Base-by-base conservation (phyloP, 2,329 filamentous ascomycete species). In the Furcasterigmium sp. region DNA sequence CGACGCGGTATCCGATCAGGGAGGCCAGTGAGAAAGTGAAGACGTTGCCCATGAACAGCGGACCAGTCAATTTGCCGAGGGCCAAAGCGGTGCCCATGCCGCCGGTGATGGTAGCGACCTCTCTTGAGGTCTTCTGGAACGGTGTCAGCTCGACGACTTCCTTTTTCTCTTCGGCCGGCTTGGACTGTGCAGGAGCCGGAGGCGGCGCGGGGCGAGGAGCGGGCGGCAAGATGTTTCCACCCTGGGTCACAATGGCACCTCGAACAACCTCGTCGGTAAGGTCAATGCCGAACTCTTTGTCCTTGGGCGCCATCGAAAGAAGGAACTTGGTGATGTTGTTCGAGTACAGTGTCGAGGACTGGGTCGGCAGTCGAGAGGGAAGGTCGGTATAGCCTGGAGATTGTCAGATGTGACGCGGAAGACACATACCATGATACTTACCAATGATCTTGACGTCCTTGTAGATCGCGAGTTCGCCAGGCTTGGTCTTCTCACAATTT, bases 261-360 rank as follows among this genome's bases (percentile, higher is more conserved):
- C 90, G 82, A 7, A 93, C 86, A 19, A 95, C 90, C 62, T 94
- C 89, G 52, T 95, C 90, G 1, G 78, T 75, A 4, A 94, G 70
- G 53, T 94, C 87, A 37, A 95, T 73, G 8, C 87, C 87, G 50
- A 89, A 95, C 29, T 84, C 76, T 50, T 87, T 89, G 3, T 89
- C 82, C 46, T 84, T 77, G 1, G 88, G 87, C 2, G 82, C 65
- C 73, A 95, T 88, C 0, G 89, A 93, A 9, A 95, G 73, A 21
- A 95, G 69, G 45, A 91, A 85, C 59, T 95, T 95, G 52, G 84
- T 90, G 55, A 95, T 91, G 58, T 95, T 95, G 74, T 95, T 95
- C 3, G 87, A 93, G 64, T 95, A 95, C 17, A 95, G 69, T 0
- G 87, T 94, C 1, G 89, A 94, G 0, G 89, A 88, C 61, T 95